Evolutionary conservation across 1,139 yeast genomes (phyloP), one percentile per base, ranked within the genome.

Genomic region (Eremothecium cymbalariae): DNA sequence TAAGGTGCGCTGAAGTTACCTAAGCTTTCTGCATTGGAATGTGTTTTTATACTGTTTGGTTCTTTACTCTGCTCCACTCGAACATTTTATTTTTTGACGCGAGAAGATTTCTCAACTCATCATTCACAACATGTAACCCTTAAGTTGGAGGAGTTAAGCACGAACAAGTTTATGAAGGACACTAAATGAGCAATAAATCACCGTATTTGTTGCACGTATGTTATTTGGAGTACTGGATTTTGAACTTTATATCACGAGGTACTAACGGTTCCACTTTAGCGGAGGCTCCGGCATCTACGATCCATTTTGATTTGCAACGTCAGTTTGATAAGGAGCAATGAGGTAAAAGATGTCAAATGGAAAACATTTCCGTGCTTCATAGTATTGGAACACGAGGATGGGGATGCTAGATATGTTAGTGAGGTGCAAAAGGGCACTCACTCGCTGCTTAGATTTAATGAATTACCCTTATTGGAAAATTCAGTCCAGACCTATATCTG

Each of bases 231-330:
- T 23, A 23, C 12, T 6, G 9, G 7, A n/a, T n/a, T n/a, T n/a
- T n/a, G n/a, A n/a, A n/a, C n/a, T n/a, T n/a, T n/a, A n/a, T n/a
- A n/a, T n/a, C n/a, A n/a, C n/a, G n/a, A n/a, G 8, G 8, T 26
- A 17, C 31, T 8, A 17, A 28, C 31, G 8, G 9, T 8, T 18
- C 12, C 14, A 15, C 4, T 16, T 7, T 23, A 40, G 43, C 25
- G 37, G 17, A 41, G 51, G 29, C 38, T 53, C 24, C 46, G 59
- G 37, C 59, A 53, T 42, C 34, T 55, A 8, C 45, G 44, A 26
- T 47, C 53, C 8, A 39, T 55, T 19, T 39, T 40, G 16, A 31
- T 51, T 7, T 35, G 37, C 16, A 50, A 47, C 28, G 31, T 44
- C 21, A 36, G 43, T 8, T 28, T 45, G 9, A 19, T 35, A n/a